phyloP scores from a whole-genome alignment of 2,329 filamentous ascomycete species.

The Penicillium hesseltinei region DNA sequence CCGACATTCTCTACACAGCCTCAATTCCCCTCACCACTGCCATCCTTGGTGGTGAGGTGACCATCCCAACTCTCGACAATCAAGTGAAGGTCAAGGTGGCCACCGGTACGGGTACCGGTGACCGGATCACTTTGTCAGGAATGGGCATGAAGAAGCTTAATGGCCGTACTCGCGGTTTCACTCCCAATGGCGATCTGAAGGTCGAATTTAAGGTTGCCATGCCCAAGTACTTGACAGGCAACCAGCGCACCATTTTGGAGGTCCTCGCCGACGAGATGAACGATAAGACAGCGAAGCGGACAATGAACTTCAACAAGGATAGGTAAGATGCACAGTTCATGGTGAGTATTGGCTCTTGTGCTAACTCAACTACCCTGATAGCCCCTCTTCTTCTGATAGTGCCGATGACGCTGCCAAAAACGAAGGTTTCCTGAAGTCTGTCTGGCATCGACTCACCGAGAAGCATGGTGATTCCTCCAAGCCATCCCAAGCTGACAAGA shows the following conservation, averaged over 20 bases:
- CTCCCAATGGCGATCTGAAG: slow-evolving; percentile 72
- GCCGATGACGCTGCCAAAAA: slow-evolving; percentile 62
- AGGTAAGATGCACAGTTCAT: slow-evolving; percentile 45
- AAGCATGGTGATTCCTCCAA: slow-evolving; percentile 33
- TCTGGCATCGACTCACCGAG: slow-evolving; percentile 91
- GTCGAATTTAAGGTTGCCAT: slow-evolving; percentile 94
- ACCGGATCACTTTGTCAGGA: slow-evolving; percentile 81
- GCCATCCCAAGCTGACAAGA: slow-evolving; percentile 23
- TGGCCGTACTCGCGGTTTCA: slow-evolving; percentile 55
- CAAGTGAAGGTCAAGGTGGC: slow-evolving; percentile 86
- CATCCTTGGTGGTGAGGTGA: slow-evolving; percentile 83
- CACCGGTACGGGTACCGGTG: slow-evolving; percentile 88
- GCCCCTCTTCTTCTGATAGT: slow-evolving; percentile 22
- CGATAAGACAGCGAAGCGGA: slow-evolving; percentile 84
- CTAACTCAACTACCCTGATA: slow-evolving; percentile 7
- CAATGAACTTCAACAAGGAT: slow-evolving; percentile 74
- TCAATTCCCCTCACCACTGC: slow-evolving; percentile 90
- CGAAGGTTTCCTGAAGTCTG: slow-evolving; percentile 87
- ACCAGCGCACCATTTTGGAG: slow-evolving; percentile 89
- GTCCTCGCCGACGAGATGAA: slow-evolving; percentile 96
- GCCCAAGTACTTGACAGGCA: slow-evolving; percentile 89
- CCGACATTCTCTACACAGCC: slow-evolving; percentile 90
- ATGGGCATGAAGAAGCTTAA: slow-evolving; percentile 91
- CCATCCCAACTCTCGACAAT: slow-evolving; percentile 84
- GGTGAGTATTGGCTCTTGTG: not conserved